These are phyloP conservation scores for Cunninghamia lanceolata DNA, from an alignment of 75 land plant genomes.

Conservation along the genomic window DNA sequence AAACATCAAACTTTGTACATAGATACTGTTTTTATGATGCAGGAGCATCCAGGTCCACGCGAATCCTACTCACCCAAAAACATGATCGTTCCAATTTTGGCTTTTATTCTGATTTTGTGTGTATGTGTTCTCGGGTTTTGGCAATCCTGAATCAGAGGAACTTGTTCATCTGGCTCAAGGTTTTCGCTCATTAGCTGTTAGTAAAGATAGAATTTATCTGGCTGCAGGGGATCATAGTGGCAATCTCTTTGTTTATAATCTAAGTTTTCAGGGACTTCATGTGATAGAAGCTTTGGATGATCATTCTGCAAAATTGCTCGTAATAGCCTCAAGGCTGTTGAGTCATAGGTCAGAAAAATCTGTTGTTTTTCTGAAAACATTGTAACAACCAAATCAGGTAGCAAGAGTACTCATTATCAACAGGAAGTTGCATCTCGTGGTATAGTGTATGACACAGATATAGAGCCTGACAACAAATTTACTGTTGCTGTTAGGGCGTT, in stretches of 20 bases:
- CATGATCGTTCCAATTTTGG: no score
- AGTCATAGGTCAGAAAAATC: slow-evolving; percentile 77
- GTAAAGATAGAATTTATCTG: slow-evolving; percentile 58
- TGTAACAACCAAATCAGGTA: slow-evolving; percentile 16
- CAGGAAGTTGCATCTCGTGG: slow-evolving; percentile 57
- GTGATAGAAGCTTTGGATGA: slow-evolving; percentile 65
- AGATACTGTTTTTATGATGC: no score
- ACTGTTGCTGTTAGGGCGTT: slow-evolving; percentile 49
- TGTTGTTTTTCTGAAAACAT: slow-evolving; percentile 52
- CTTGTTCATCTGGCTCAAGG: slow-evolving; percentile 31
- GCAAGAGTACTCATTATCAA: slow-evolving; percentile 48
- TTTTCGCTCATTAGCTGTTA: slow-evolving; percentile 60
- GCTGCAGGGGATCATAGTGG: slow-evolving; percentile 73
- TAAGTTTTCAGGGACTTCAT: slow-evolving; percentile 46
- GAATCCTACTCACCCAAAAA: no score
- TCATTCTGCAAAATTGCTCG: slow-evolving; percentile 65
- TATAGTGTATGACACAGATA: slow-evolving; percentile 60
- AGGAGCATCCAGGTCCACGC: no score
- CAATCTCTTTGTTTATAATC: slow-evolving; percentile 57
- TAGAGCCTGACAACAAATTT: slow-evolving; percentile 43
- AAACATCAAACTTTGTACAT: no score
- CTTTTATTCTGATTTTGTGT: no score
- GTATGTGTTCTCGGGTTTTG: no score
- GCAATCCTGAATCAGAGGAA: slow-evolving; percentile 13
- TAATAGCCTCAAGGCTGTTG: slow-evolving; percentile 46